Conservation (phyloP, 169 alveolate genomes). For the Cryptosporidium viatorum region DNA sequence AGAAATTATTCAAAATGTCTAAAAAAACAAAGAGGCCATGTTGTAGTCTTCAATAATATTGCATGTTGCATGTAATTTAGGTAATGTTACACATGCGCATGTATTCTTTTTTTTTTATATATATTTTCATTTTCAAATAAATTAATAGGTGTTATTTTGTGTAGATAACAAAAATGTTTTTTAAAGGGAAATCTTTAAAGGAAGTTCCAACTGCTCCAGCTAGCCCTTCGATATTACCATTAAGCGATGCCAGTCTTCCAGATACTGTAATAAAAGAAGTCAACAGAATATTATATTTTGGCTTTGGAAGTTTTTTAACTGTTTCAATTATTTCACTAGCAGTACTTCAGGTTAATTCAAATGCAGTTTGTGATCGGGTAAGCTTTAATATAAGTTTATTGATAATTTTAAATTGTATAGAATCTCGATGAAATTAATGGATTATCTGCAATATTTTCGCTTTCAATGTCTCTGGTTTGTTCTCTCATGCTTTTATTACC, state of each 20-base stretch:
- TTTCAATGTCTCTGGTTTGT: constrained; percentile 42
- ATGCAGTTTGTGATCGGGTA: constrained; percentile 58
- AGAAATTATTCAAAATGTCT: constrained; percentile 50
- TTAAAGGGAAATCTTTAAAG: constrained; percentile 38
- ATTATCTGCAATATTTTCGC: constrained; percentile 58
- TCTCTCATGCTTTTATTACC: constrained; percentile 41
- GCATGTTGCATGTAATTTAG: constrained; percentile 9
- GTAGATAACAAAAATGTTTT: constrained; percentile 41
- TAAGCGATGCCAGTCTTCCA: background rate
- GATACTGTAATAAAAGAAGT: constrained; percentile 20
- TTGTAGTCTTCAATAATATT: constrained; percentile 55
- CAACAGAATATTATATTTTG: constrained; percentile 26
- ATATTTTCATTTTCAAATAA: background rate
- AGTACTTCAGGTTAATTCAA: constrained; percentile 47
- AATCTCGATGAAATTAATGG: constrained; percentile 73
- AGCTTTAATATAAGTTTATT: background rate
- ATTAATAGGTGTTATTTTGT: background rate
- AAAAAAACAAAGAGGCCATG: constrained; percentile 66
- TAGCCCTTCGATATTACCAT: constrained; percentile 48
- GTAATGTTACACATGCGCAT: constrained; percentile 22
- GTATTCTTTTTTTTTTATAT: background rate
- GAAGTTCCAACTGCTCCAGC: constrained; percentile 71
- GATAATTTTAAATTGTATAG: background rate
- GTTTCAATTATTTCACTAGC: constrained; percentile 44
- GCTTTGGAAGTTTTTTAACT: constrained; percentile 50